Base-by-base conservation (phyloP, 352 stramenopile genomes). In the Pythium diclinum region DNA sequence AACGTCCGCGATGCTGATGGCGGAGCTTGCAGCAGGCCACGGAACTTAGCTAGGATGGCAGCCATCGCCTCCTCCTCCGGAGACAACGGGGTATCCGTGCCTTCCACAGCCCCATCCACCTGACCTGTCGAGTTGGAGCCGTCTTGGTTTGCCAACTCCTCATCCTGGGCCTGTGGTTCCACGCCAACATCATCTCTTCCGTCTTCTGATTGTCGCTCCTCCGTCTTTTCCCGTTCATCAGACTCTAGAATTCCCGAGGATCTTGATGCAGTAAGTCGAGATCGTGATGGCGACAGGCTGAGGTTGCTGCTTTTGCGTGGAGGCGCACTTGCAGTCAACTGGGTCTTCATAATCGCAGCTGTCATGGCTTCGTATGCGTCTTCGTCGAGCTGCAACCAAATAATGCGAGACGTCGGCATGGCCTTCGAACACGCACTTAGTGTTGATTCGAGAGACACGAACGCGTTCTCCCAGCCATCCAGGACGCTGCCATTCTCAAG, bases 391-490 rank as follows among this genome's bases (percentile, higher is more conserved):
- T 59, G 73, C 17, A 94, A 59, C 38, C 86, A 64, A 14, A 94
- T 62, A 5, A 94, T 61, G 3, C 85, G 79, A n/a, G 76, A 70
- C 9, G 63, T 65, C 6, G 53, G 23, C 36, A 93, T 68, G 0
- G 75, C 65, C 19, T 71, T 76, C 0, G 64, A 68, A 53, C 81
- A 89, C 13, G 72, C 74, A 33, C 60, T 55, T 9, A 90, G 17
- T 3, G 70, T 76, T 47, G 70, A 67, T 23, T 83, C 71, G 7
- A 83, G 49, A 16, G 59, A 55, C 6, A 87, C 46, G 42, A 87
- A 88, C 1, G 71, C 62, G 32, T 83, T 94, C 14, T 88, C 71
- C 47, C 92, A 85, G 0, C 81, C 78, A 60, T 97, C 89, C 38
- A 97, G 57, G 0, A 97, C 77, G 17, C 78, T 71, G 19, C 89